Evolutionary conservation across 495 filamentous ascomycete species (phyloP).

Genomic region (Gamarada debralockiae): DNA sequence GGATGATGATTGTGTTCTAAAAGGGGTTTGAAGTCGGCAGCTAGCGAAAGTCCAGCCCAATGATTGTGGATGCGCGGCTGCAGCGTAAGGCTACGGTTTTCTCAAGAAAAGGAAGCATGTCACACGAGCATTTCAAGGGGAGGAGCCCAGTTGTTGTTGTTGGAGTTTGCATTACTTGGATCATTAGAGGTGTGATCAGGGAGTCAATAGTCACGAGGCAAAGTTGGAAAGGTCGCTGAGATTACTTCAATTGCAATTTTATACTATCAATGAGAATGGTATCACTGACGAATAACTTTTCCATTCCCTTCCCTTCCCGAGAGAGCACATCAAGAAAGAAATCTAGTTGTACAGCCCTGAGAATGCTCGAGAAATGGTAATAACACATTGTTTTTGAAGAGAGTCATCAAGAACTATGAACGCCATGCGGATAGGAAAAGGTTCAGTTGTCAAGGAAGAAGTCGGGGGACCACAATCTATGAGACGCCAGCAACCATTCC

Average conservation of each 20-base stretch:
- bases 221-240: neutral
- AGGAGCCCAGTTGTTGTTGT: too few species aligned
- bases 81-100: neutral
- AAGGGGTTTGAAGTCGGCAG: slow-evolving; percentile 7
- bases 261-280: slow-evolving; percentile 12
- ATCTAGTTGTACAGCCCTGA: slow-evolving; percentile 33
- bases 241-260: slow-evolving; percentile 1
- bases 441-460: slow-evolving; percentile 25
- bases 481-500: slow-evolving; percentile 20
- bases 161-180: too few species aligned
- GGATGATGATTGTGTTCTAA: neutral
- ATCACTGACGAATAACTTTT: slow-evolving; percentile 31
- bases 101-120: too few species aligned
- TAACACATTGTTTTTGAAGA: slow-evolving; percentile 34
- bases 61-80: neutral
- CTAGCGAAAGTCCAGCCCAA: neutral
- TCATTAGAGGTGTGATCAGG: too few species aligned
- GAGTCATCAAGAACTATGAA: slow-evolving; percentile 27
- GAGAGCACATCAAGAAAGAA: slow-evolving; percentile 26
- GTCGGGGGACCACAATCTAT: slow-evolving; percentile 13
- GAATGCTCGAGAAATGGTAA: slow-evolving; percentile 32
- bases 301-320: slow-evolving; percentile 27
- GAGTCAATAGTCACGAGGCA: neutral
- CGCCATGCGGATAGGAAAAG: slow-evolving; percentile 25
- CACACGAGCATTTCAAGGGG: neutral